A percentile compares a stretch with the other conserved stretches of the same genome.
Evolutionary conservation across 2,329 filamentous ascomycete species (phyloP).

Genomic region (Immersiporthe knoxdaviesiana): DNA sequence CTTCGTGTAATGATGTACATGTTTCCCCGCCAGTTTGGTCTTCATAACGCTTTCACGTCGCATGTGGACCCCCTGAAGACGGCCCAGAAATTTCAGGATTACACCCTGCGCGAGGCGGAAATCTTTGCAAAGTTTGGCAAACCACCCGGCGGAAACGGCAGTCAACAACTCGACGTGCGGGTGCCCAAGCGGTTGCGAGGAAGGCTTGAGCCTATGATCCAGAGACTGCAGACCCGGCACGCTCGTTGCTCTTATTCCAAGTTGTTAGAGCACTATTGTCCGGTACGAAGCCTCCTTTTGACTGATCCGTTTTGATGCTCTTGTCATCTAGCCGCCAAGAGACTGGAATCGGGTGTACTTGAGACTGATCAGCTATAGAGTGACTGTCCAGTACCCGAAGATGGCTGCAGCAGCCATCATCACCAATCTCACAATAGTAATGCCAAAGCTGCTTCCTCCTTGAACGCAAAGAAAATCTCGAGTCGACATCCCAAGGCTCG

Average conservation of each 20-base stretch:
- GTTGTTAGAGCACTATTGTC: conserved; percentile 81
- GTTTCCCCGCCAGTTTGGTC: conserved; percentile 85
- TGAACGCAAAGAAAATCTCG: conserved; percentile 17
- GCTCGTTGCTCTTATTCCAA: conserved; percentile 77
- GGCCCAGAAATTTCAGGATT: conserved; percentile 77
- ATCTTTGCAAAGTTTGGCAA: conserved; percentile 54
- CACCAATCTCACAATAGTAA: conserved; percentile 8
- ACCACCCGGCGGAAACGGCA: conserved; percentile 29
- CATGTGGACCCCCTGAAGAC: conserved; percentile 67
- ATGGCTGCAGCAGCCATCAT: conserved; percentile 5
- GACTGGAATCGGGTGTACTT: conserved; percentile 6
- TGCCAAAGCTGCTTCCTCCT: conserved; percentile 17
- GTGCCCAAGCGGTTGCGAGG: conserved; percentile 73
- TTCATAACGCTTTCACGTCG: conserved; percentile 92
- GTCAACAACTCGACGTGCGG: conserved; percentile 37
- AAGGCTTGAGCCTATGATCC: conserved; percentile 59
- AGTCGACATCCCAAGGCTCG: conserved; percentile 19
- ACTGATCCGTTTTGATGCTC: neutral
- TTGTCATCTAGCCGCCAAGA: neutral
- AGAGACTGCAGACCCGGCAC: conserved; percentile 72
- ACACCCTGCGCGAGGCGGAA: conserved; percentile 83
- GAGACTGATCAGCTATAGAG: conserved; percentile 17
- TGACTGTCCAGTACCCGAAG: conserved; percentile 4
- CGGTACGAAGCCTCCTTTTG: conserved; percentile 46
- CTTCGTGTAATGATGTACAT: conserved; percentile 85